phyloP scores from a whole-genome alignment of 2,329 filamentous ascomycete species.

The Aspergillus pseudoterreus region DNA sequence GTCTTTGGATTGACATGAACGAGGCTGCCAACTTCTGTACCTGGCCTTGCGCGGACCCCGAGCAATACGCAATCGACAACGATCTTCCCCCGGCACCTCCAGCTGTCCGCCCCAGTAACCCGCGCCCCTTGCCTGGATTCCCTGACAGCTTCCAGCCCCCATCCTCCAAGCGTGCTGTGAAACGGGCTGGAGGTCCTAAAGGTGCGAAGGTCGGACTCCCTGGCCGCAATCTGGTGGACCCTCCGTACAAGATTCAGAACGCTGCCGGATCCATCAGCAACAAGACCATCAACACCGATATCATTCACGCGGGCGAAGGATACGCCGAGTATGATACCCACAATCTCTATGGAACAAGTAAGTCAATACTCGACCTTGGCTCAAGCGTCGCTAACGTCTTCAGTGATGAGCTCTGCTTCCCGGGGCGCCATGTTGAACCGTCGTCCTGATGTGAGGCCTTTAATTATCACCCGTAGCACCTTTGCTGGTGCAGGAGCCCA shows the following conservation, averaged over 20 bases:
- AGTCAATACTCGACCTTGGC: constrained; percentile 14
- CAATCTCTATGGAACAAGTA: constrained; percentile 67
- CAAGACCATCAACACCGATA: constrained; percentile 63
- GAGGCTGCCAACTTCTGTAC: constrained; percentile 53
- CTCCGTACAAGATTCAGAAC: constrained; percentile 64
- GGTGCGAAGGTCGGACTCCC: constrained; percentile 56
- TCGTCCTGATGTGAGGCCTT: constrained; percentile 60
- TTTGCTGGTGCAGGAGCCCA: constrained; percentile 67
- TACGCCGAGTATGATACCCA: constrained; percentile 70
- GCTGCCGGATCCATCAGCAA: constrained; percentile 51
- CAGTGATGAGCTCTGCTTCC: constrained; percentile 66
- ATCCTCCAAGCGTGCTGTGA: constrained; percentile 10
- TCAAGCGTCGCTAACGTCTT: constrained; percentile 2
- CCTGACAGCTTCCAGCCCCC: constrained; percentile 63
- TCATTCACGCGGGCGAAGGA: constrained; percentile 63
- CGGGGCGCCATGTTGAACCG: constrained; percentile 63
- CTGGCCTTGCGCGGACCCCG: constrained; percentile 54
- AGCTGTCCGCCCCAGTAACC: constrained; percentile 56
- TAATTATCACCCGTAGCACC: constrained; percentile 72
- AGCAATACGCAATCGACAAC: constrained; percentile 46
- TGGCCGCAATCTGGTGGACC: constrained; percentile 60
- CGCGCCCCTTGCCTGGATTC: constrained; percentile 66
- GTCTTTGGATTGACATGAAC: constrained; percentile 73
- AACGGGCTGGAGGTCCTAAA: constrained; percentile 9
- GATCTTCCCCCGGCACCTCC: constrained; percentile 57